Conservation (phyloP, 306 rosid species). For the Cicer judaicum region DNA sequence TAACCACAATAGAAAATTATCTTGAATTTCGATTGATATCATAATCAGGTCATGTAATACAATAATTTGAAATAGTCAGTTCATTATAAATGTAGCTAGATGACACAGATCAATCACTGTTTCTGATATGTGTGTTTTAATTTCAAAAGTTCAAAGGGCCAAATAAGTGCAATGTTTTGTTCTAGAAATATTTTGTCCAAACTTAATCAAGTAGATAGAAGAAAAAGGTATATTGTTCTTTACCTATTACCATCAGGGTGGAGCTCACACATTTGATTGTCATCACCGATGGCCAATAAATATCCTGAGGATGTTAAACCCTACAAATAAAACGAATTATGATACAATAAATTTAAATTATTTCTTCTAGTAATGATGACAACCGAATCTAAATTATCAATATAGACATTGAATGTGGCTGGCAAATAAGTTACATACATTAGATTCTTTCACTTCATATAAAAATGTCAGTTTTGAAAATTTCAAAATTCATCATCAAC, state of each 20-base stretch:
- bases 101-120: constrained; percentile 12
- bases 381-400: constrained; percentile 27
- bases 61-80: constrained; percentile 4
- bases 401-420: constrained; percentile 19
- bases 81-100: not conserved
- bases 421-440: constrained; percentile 13
- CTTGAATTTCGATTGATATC: constrained; percentile 31
- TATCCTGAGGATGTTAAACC: constrained; percentile 65
- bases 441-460: constrained; percentile 27
- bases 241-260: constrained; percentile 97
- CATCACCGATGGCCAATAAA: constrained; percentile 81
- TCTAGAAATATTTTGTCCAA: constrained; percentile 14
- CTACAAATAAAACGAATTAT: constrained; percentile 42
- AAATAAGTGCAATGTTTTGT: not conserved
- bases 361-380: constrained; percentile 29
- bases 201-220: constrained; percentile 7
- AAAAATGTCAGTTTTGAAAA: constrained; percentile 30
- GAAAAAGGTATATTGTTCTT: constrained; percentile 20
- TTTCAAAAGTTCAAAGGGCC: constrained; percentile 11
- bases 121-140: constrained; percentile 19
- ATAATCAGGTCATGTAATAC: constrained; percentile 35
- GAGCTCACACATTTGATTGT: constrained; percentile 85
- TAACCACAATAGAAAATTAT: constrained; percentile 38
- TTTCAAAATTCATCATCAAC: constrained; percentile 2
- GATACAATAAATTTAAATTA: not conserved